phyloP scores from a whole-genome alignment of 2,329 filamentous ascomycete species.

The Penicillium sp. region DNA sequence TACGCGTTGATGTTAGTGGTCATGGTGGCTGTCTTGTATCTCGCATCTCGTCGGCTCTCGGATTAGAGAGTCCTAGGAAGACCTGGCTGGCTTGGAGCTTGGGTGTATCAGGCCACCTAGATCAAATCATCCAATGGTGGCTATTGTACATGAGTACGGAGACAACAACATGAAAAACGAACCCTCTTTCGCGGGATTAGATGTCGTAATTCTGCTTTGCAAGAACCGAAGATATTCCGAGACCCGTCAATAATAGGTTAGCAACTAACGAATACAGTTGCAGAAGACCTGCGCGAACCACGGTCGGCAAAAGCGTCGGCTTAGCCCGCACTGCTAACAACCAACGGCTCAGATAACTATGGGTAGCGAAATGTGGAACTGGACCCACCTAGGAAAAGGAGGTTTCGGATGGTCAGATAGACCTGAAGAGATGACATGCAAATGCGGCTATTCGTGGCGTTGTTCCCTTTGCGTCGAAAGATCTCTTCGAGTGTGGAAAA shows the following conservation, averaged over 20 bases:
- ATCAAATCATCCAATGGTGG: conserved; percentile 2
- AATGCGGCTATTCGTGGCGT: background rate
- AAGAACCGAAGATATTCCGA: background rate
- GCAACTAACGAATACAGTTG: conserved; percentile 2
- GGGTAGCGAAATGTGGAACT: conserved; percentile 25
- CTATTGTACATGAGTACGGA: background rate
- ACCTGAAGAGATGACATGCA: background rate
- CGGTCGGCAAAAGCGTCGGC: conserved; percentile 22
- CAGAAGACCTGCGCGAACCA: conserved; percentile 13
- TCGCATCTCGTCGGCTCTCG: background rate
- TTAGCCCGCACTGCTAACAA: conserved; percentile 22
- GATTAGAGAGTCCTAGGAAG: background rate
- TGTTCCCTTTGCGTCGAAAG: background rate
- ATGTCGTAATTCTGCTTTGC: background rate
- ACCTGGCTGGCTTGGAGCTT: background rate
- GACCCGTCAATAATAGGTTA: conserved; percentile 1
- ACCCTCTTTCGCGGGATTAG: background rate
- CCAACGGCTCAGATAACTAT: conserved; percentile 15
- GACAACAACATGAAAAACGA: background rate
- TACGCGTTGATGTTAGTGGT: background rate
- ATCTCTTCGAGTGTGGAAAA: background rate
- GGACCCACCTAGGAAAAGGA: conserved; percentile 18
- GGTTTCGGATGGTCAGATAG: conserved; percentile 23
- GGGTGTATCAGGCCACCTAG: background rate
- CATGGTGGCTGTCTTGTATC: background rate